Conservation (phyloP, 75 land plant genomes). For the Cupressus sempervirens region DNA sequence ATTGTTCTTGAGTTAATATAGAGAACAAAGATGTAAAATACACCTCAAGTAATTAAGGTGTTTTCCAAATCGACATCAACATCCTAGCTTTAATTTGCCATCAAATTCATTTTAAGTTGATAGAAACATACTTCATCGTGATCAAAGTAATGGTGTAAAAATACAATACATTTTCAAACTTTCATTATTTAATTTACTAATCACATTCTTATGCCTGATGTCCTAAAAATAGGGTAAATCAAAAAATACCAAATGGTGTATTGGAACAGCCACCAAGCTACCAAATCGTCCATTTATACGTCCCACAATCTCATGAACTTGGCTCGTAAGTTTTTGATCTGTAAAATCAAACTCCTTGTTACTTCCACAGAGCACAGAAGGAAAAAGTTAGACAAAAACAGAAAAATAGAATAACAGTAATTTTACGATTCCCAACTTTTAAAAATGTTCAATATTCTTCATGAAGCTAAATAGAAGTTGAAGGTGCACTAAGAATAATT, state of each 20-base stretch:
- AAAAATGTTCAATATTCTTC: slow-evolving; percentile 3
- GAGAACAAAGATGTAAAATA: background rate
- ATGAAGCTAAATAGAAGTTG: background rate
- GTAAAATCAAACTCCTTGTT: background rate
- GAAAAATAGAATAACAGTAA: background rate
- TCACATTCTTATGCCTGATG: background rate
- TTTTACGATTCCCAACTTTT: background rate
- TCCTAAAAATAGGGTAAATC: background rate
- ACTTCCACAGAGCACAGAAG: background rate
- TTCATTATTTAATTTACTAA: background rate
- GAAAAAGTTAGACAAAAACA: background rate
- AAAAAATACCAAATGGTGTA: slow-evolving; percentile 39
- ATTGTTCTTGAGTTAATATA: background rate
- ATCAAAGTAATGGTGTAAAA: background rate
- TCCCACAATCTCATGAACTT: slow-evolving; percentile 55
- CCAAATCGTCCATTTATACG: slow-evolving; percentile 57
- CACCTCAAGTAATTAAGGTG: background rate
- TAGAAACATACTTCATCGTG: background rate
- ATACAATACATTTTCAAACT: slow-evolving; percentile 1
- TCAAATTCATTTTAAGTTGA: background rate
- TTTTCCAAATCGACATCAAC: background rate
- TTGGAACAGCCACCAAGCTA: slow-evolving; percentile 43
- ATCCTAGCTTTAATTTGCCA: background rate
- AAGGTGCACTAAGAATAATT: background rate
- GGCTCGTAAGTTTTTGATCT: slow-evolving; percentile 54